Evolutionary conservation across 352 stramenopile species (phyloP).

Genomic region (Globisporangium rhizosaccharum): DNA sequence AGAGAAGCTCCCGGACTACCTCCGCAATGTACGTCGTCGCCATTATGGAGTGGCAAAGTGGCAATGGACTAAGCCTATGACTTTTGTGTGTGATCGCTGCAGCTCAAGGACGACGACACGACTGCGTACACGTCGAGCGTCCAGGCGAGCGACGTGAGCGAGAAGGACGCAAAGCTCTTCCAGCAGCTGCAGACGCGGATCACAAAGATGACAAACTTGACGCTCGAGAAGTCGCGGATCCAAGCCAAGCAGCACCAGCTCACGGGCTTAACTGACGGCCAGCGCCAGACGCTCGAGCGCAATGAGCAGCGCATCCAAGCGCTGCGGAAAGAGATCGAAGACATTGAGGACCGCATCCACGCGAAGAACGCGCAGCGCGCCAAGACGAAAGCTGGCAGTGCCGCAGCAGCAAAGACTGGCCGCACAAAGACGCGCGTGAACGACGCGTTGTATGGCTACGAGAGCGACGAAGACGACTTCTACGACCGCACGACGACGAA

Average conservation of each 20-base stretch:
- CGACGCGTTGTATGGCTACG: conserved; percentile 42
- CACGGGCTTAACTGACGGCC: conserved; percentile 52
- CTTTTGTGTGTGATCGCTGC: conserved; percentile 9
- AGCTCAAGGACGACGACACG: conserved; percentile 45
- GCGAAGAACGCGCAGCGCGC: conserved; percentile 44
- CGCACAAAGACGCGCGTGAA: conserved; percentile 20
- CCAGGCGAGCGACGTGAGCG: conserved; percentile 33
- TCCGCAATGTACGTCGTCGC: conserved; percentile 41
- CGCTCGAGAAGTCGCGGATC: conserved; percentile 60
- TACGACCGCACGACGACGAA: conserved; percentile 71
- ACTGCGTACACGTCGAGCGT: conserved; percentile 52
- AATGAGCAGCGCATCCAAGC: conserved; percentile 59
- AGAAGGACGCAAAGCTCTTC: conserved; percentile 77
- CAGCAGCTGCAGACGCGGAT: conserved; percentile 73
- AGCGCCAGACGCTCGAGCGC: conserved; percentile 47
- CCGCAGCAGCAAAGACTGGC: neutral
- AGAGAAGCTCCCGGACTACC: conserved; percentile 59
- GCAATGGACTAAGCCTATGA: neutral
- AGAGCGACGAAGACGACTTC: conserved; percentile 75
- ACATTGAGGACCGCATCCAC: conserved; percentile 49
- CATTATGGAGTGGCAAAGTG: neutral
- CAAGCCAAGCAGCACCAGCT: conserved; percentile 66
- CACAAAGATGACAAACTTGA: conserved; percentile 80
- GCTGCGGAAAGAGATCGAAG: conserved; percentile 61
- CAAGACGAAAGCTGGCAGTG: conserved; percentile 17